Evolutionary conservation across 1,139 yeast genomes (phyloP).

Genomic region (Nakaseomyces kungkrabaensis): DNA sequence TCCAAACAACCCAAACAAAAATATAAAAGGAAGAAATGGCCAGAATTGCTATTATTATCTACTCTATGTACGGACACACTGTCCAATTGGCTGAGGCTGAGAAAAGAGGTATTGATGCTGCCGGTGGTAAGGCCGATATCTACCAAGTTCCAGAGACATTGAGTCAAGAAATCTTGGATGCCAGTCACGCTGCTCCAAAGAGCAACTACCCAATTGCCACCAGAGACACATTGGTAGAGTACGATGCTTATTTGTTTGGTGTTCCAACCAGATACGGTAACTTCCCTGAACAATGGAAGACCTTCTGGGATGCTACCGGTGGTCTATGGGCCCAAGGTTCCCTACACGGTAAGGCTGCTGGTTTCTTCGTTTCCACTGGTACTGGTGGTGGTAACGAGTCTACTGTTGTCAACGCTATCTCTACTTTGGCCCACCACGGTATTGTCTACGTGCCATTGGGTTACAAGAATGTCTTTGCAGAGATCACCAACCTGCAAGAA

Average conservation of each 20-base stretch:
- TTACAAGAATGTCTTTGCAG: constrained; percentile 47
- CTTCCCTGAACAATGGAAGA: constrained; percentile 71
- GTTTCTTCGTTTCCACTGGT: constrained; percentile 70
- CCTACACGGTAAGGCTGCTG: constrained; percentile 66
- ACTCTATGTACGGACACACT: constrained; percentile 76
- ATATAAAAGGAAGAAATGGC: constrained; percentile 12
- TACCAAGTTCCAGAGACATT: constrained; percentile 78
- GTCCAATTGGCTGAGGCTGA: constrained; percentile 58
- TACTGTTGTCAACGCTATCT: constrained; percentile 54
- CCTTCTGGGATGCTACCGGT: constrained; percentile 78
- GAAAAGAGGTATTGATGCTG: constrained; percentile 59
- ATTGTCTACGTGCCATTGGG: constrained; percentile 67
- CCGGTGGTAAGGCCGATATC: constrained; percentile 65
- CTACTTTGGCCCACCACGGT: constrained; percentile 64
- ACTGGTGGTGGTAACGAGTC: constrained; percentile 78
- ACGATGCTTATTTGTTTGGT: constrained; percentile 74
- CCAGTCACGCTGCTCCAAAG: constrained; percentile 59
- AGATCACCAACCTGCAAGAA: constrained; percentile 51
- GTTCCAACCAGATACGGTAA: constrained; percentile 78
- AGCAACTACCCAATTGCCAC: constrained; percentile 64
- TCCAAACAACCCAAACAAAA: not conserved
- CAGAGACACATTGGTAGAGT: constrained; percentile 45
- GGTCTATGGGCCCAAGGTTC: constrained; percentile 75
- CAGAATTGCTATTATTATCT: constrained; percentile 50
- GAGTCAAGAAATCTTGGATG: constrained; percentile 47